Evolutionary conservation across 441 rosid genomes (phyloP), one percentile per base, ranked within the genome.

Genomic region (Brassica hybrid): DNA sequence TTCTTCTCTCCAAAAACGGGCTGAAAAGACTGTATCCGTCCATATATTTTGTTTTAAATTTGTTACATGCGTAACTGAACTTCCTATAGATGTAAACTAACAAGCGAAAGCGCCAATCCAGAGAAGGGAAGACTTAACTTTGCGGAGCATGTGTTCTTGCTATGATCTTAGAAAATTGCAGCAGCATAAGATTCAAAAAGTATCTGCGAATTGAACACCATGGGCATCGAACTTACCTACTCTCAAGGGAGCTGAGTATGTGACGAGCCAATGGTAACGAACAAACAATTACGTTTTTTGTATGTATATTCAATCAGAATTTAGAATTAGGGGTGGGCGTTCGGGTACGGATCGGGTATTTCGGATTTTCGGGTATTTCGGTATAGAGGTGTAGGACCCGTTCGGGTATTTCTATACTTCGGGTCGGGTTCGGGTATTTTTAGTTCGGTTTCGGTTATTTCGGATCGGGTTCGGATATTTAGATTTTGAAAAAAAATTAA

Each of bases 201-300:
- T 48, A 50, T 50, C 18, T 50, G 19, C 9, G 17, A 52, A 52
- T 52, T 16, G 58, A 52, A 52, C 58, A 52, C 58, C 58, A n/a
- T n/a, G 17, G 56, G 56, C 56, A n/a, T 48, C 56, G 56, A 48
- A 48, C 54, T 48, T 48, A 48, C 54, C 54, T 13, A 48, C 56
- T 48, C 56, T 48, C 56, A 48, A 13, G 56, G 56, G 52, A 4
- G 52, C 52, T 13, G 52, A 45, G 52, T 45, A 45, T 45, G 52
- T 45, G 45, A 38, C 45, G 45, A 3, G 45, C 45, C 45, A 3
- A 38, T 38, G 12, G 2, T 38, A 38, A 9, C 12, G 12, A 38
- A 38, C 45, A 38, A 38, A 38, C 45, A 38, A 38, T 38, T 36
- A 36, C 7, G 41, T n/a, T 23, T 41, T 43, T 4, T 43, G 1